Evolutionary conservation across 208 protist genomes (phyloP).

Genomic region (Crithidia sp.): DNA sequence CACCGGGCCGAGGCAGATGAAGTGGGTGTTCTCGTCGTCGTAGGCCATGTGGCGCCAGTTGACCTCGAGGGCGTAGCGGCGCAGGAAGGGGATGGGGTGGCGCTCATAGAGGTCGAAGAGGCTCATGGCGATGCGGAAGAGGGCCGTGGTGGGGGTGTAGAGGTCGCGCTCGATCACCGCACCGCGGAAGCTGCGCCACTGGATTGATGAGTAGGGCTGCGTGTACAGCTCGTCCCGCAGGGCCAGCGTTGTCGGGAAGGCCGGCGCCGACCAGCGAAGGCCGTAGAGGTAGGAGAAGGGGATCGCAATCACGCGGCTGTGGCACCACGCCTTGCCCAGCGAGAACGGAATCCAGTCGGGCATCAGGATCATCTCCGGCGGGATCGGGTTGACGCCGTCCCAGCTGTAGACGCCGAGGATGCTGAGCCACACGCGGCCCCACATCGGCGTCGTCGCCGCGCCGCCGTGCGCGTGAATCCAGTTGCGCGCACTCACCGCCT

Average conservation of each 20-base stretch:
- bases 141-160: constrained; percentile 88
- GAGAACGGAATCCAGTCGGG: constrained; percentile 93
- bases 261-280: constrained; percentile 56
- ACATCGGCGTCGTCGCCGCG: constrained; percentile 92
- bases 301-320: constrained; percentile 96
- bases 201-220: constrained; percentile 78
- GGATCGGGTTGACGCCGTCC: constrained; percentile 94
- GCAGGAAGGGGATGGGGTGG: constrained; percentile 67
- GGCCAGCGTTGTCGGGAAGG: constrained; percentile 62
- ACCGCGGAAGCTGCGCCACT: constrained; percentile 81
- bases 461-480: constrained; percentile 90
- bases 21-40: constrained; percentile 96
- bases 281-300: constrained; percentile 98
- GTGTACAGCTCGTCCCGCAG: constrained; percentile 93
- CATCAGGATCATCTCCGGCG: constrained; percentile 94
- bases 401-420: constrained; percentile 93
- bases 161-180: constrained; percentile 84
- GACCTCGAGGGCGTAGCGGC: constrained; percentile 78
- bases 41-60: constrained; percentile 93
- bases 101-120: constrained; percentile 78
- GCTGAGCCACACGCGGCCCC: constrained; percentile 97
- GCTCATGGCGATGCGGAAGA: constrained; percentile 62
- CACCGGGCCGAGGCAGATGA: constrained; percentile 96
- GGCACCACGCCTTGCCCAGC: constrained; percentile 93
- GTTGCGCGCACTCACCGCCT: constrained; percentile 52